Conservation (phyloP, 192 early-diverging fungal species). For the Gaertneriomyces semiglobifer region DNA sequence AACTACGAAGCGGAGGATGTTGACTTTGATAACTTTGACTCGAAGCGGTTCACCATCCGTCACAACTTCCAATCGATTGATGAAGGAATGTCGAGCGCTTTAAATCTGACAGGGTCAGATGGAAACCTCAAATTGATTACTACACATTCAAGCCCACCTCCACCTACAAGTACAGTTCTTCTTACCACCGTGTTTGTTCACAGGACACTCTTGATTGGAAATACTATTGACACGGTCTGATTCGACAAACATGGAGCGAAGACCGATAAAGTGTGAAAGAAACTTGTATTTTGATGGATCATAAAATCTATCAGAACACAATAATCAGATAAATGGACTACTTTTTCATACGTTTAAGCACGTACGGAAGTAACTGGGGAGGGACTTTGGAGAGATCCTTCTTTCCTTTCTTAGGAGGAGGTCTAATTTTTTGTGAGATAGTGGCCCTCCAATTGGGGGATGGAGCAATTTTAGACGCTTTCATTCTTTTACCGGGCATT, state of each 20-base stretch:
- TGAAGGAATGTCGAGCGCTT: neutral
- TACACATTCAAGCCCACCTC: neutral
- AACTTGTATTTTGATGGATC: too few relatives aligned
- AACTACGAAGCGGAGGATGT: constrained; percentile 1
- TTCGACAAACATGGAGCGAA: too few relatives aligned
- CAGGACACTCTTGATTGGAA: neutral
- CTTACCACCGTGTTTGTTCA: neutral
- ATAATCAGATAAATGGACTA: neutral
- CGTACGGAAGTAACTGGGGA: neutral
- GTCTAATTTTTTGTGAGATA: neutral
- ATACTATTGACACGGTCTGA: too few relatives aligned
- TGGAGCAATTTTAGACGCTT: neutral
- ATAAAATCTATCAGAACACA: too few relatives aligned
- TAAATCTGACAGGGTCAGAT: constrained; percentile 2
- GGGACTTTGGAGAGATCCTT: neutral
- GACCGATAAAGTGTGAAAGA: too few relatives aligned
- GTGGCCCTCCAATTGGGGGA: neutral
- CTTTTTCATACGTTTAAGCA: neutral
- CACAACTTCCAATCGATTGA: neutral
- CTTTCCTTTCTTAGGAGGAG: neutral
- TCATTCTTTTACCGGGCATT: neutral
- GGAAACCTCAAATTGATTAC: neutral
- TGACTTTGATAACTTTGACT: constrained; percentile 5
- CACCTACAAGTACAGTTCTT: neutral
- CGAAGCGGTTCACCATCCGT: neutral